Conservation (phyloP, 148 eudicot species). For the Diospyros lotus region DNA sequence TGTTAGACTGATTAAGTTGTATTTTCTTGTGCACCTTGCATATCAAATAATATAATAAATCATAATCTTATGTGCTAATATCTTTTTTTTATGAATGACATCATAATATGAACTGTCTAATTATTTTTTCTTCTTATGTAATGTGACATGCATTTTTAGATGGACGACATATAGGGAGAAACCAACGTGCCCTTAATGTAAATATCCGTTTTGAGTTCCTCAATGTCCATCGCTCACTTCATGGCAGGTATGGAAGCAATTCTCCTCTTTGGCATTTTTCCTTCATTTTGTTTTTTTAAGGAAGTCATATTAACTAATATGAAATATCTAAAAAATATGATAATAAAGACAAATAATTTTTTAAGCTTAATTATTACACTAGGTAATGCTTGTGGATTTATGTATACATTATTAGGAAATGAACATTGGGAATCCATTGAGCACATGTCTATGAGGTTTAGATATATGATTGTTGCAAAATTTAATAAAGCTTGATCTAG, state of each 20-base stretch:
- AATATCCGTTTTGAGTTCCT: constrained; percentile 80
- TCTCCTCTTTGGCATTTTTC: background rate
- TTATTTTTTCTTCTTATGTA: constrained; percentile 16
- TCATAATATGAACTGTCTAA: background rate
- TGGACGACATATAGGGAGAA: constrained; percentile 84
- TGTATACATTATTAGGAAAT: background rate
- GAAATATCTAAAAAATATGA: too few relatives aligned
- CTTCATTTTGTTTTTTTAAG: background rate
- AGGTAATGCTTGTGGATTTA: background rate
- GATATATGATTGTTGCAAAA: background rate
- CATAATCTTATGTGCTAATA: background rate
- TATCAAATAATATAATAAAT: background rate
- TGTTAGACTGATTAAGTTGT: background rate
- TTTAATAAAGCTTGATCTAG: too few relatives aligned
- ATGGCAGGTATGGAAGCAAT: constrained; percentile 60
- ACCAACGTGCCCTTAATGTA: constrained; percentile 92
- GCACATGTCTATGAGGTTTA: background rate
- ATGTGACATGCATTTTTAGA: constrained; percentile 81
- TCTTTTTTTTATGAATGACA: background rate
- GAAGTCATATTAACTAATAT: background rate
- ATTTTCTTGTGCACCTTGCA: too few relatives aligned
- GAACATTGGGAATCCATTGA: background rate
- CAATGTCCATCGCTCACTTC: constrained; percentile 68
- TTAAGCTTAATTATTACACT: background rate
- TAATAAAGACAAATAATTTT: background rate